Percentiles rank a stretch among this genome's conserved stretches.
Evolutionary conservation across 2,329 filamentous ascomycete genomes (phyloP).

Genomic region (Ophiosphaerella herpotricha): DNA sequence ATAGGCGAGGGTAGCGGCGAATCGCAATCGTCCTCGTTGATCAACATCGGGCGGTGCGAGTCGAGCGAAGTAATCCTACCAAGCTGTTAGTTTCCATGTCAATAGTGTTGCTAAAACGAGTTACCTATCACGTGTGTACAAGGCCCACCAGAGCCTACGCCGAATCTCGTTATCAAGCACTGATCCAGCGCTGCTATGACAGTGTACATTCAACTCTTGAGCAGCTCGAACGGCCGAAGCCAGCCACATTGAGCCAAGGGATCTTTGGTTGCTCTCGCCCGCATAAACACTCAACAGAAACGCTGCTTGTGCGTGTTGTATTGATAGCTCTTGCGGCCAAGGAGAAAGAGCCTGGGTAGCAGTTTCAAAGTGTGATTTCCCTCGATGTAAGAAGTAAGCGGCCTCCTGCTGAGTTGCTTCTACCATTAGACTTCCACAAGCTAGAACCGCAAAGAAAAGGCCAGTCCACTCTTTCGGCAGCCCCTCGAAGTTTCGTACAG

Average conservation of each 20-base stretch:
- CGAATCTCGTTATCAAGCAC: conserved; percentile 84
- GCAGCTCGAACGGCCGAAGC: conserved; percentile 78
- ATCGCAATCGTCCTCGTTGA: conserved; percentile 88
- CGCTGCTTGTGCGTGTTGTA: conserved; percentile 75
- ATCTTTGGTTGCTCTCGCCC: conserved; percentile 83
- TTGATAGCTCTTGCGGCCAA: conserved; percentile 76
- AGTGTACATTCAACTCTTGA: conserved; percentile 71
- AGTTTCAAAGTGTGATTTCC: conserved; percentile 71
- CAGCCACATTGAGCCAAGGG: conserved; percentile 84
- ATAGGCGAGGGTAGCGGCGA: conserved; percentile 76
- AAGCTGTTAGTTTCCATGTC: conserved; percentile 28
- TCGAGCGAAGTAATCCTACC: conserved; percentile 74
- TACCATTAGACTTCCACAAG: conserved; percentile 78
- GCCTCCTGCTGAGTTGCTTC: conserved; percentile 61
- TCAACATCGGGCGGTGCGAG: conserved; percentile 77
- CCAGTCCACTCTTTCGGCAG: conserved; percentile 73
- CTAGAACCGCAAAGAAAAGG: conserved; percentile 81
- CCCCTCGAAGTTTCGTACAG: conserved; percentile 62
- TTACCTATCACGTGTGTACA: conserved; percentile 86
- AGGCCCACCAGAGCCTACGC: conserved; percentile 88
- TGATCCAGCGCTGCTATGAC: conserved; percentile 51
- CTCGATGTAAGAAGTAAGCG: conserved; percentile 58
- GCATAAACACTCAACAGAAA: conserved; percentile 79
- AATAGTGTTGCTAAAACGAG: conserved; percentile 11
- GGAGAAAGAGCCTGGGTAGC: conserved; percentile 74